Conservation (phyloP, 441 rosid genomes). For the Geranium incanum region DNA sequence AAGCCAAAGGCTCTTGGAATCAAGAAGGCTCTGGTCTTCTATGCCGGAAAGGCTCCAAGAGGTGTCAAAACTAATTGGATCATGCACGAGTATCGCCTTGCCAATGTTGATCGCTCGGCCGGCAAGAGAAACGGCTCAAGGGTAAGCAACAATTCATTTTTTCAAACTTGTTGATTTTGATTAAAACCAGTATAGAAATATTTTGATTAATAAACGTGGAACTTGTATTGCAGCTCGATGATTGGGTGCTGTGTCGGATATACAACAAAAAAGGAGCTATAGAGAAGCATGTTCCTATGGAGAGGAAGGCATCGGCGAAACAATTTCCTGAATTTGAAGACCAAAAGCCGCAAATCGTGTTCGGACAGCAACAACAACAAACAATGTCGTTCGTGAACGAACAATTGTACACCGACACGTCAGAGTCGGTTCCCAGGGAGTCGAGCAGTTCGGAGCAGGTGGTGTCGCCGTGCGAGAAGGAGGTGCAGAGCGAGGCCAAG, state of each 20-base stretch:
- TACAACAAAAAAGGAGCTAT: not conserved
- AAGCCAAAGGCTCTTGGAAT: constrained; percentile 35
- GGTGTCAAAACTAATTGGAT: not conserved
- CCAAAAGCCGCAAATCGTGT: not conserved
- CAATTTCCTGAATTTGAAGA: not conserved
- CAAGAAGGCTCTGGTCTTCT: not conserved
- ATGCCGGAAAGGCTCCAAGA: not conserved
- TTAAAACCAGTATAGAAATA: too few species aligned
- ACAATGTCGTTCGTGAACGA: not conserved
- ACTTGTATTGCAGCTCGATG: not conserved
- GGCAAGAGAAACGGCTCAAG: not conserved
- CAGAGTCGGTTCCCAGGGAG: not conserved
- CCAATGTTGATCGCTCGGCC: not conserved
- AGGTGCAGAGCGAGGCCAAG: constrained; percentile 1
- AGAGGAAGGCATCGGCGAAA: not conserved
- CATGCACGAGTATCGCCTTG: not conserved
- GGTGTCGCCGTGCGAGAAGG: not conserved
- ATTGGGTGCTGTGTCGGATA: not conserved
- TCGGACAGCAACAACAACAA: not conserved
- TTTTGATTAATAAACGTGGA: too few species aligned
- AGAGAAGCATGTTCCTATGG: not conserved
- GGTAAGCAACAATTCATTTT: too few species aligned
- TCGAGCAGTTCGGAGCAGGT: not conserved
- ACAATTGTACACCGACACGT: not conserved
- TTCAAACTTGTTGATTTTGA: too few species aligned